A percentile compares a stretch with the other conserved stretches of the same genome.
Evolutionary conservation across 192 early-diverging fungal genomes (phyloP).

Genomic region (Coemansia guatemalensis): DNA sequence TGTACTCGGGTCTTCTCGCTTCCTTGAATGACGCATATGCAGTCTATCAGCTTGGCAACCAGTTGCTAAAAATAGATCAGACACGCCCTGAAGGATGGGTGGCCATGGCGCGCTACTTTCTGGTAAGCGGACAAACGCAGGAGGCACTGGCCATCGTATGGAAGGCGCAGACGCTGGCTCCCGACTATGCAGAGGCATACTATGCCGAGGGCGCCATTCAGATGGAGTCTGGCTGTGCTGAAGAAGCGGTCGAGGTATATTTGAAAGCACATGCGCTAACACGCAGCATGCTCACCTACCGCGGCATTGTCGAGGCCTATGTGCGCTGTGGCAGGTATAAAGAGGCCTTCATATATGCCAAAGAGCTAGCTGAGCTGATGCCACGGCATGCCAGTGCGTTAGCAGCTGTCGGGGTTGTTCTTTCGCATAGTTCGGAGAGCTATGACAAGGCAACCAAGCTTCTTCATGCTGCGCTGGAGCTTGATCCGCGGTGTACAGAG

Average conservation of each 20-base stretch:
- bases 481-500: conserved; percentile 22
- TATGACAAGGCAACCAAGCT: conserved; percentile 33
- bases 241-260: conserved; percentile 31
- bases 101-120: conserved; percentile 47
- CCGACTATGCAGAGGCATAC: conserved; percentile 25
- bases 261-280: conserved; percentile 29
- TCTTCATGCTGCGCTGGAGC: conserved; percentile 25
- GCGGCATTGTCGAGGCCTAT: conserved; percentile 20
- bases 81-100: conserved; percentile 44
- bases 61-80: conserved; percentile 38
- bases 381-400: conserved; percentile 30
- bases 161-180: conserved; percentile 49
- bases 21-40: conserved; percentile 13
- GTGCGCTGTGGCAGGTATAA: conserved; percentile 32
- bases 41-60: conserved; percentile 34
- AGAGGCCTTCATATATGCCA: conserved; percentile 44
- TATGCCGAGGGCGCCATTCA: conserved; percentile 41
- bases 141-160: conserved; percentile 47
- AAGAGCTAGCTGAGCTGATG: conserved; percentile 41
- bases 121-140: conserved; percentile 24
- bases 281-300: conserved; percentile 23
- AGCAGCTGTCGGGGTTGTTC: conserved; percentile 38
- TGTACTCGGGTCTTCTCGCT: conserved; percentile 29
- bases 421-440: conserved; percentile 45
- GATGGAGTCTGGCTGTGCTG: conserved; percentile 18